phyloP scores from a whole-genome alignment of 805 yeast genomes.

The Candida maltosa region DNA sequence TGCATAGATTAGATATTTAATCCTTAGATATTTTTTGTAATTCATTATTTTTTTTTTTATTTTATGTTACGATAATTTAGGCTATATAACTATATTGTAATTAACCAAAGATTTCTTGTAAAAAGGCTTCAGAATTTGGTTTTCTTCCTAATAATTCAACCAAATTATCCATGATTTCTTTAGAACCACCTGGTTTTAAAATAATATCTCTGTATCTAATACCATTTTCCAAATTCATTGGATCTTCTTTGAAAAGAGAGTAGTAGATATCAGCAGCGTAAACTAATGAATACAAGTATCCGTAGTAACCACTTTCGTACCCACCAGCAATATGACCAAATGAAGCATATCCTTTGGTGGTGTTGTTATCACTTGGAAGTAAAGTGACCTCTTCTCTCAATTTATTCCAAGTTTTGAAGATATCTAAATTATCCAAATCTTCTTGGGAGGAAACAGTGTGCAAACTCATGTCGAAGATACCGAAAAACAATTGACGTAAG shows the following conservation, averaged over 20 bases:
- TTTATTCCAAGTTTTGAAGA: constrained; percentile 60
- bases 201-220: constrained; percentile 66
- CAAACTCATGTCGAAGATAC: constrained; percentile 69
- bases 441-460: constrained; percentile 45
- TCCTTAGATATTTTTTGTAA: constrained; percentile 1
- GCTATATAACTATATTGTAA: not conserved
- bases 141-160: constrained; percentile 69
- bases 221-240: constrained; percentile 62
- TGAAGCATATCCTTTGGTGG: constrained; percentile 67
- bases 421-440: constrained; percentile 44
- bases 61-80: not conserved
- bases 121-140: constrained; percentile 71
- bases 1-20: constrained; percentile 20
- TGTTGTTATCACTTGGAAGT: constrained; percentile 50
- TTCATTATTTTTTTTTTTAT: not conserved
- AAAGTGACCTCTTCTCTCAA: constrained; percentile 61
- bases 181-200: constrained; percentile 68
- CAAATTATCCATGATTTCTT: constrained; percentile 65
- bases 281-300: constrained; percentile 82
- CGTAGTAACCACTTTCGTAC: constrained; percentile 83
- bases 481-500: constrained; percentile 76
- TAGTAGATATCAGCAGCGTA: constrained; percentile 83
- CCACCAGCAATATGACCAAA: constrained; percentile 82
- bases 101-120: constrained; percentile 50
- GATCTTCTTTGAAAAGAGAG: constrained; percentile 63